phyloP scores from a whole-genome alignment of 768 basidiomycete genomes.

The Scleroderma bovista region DNA sequence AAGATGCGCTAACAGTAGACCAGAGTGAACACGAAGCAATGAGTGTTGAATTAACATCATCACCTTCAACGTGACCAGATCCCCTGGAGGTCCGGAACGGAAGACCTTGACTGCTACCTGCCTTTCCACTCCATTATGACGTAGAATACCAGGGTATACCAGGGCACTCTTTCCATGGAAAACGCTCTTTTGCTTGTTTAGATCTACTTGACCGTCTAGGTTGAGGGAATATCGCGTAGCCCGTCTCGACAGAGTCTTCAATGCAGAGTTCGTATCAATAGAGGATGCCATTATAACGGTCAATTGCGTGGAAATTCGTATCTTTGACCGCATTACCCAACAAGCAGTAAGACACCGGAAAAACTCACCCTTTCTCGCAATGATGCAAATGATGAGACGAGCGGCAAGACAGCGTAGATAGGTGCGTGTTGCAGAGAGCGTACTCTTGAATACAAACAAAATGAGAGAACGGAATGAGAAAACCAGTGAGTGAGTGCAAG shows the following conservation, averaged over 20 bases:
- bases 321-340: no score
- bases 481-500: no score
- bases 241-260: background rate
- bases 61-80: background rate
- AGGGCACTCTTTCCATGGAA: background rate
- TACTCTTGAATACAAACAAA: no score
- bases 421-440: no score
- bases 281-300: background rate
- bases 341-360: no score
- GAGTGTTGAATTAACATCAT: background rate
- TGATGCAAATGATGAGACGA: no score
- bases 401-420: no score
- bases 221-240: background rate
- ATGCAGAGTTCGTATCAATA: background rate
- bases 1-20: constrained; percentile 7
- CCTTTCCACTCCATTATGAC: background rate
- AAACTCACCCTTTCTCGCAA: no score
- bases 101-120: background rate
- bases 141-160: background rate
- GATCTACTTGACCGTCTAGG: background rate
- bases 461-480: no score
- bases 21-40: background rate
- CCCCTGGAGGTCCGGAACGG: background rate
- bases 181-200: background rate
- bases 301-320: no score